Evolutionary conservation across 2,329 filamentous ascomycete species (phyloP), one percentile per base, ranked within the genome.

Genomic region (Periglandula ipomoeae): DNA sequence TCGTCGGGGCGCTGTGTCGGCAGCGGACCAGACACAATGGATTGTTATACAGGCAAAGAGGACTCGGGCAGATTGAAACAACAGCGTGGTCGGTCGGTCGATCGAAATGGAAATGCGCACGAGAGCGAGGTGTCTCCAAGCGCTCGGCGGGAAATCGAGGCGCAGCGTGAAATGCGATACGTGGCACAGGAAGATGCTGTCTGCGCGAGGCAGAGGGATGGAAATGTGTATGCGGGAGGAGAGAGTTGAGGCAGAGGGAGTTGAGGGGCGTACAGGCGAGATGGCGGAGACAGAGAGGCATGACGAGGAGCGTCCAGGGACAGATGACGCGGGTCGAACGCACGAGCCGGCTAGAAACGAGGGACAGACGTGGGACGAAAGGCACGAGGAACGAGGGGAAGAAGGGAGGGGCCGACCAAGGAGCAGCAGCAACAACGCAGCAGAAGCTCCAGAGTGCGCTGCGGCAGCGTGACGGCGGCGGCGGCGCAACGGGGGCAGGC

Each of bases 261-360:
- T 34, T 40, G 49, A 50, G 45, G 24, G 48, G 44, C 23, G 44
- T 24, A n/a, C n/a, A n/a, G n/a, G n/a, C n/a, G n/a, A n/a, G n/a
- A n/a, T n/a, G 48, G 44, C 38, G 30, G 44, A 50, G 44, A 44
- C 39, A 15, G 5, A n/a, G 9, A 24, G 37, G 39, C 32, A 43
- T 43, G 17, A 50, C 44, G n/a, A 47, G 30, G 23, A 37, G 17
- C 44, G 38, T 20, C 30, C 19, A 47, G 48, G 48, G 32, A 30
- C 44, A 30, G 44, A 47, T 44, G 49, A 50, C 45, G 49, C 41
- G 39, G 39, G 40, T 32, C 42, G 26, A 44, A 44, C 43, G 46
- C 46, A 43, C 38, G 38, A 48, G n/a, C n/a, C n/a, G n/a, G n/a
- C 30, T 30, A 39, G 47, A 34, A 44, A 44, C 39, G 32, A 48